phyloP scores from a whole-genome alignment of 495 filamentous ascomycete genomes.

The Neurospora sp. region DNA sequence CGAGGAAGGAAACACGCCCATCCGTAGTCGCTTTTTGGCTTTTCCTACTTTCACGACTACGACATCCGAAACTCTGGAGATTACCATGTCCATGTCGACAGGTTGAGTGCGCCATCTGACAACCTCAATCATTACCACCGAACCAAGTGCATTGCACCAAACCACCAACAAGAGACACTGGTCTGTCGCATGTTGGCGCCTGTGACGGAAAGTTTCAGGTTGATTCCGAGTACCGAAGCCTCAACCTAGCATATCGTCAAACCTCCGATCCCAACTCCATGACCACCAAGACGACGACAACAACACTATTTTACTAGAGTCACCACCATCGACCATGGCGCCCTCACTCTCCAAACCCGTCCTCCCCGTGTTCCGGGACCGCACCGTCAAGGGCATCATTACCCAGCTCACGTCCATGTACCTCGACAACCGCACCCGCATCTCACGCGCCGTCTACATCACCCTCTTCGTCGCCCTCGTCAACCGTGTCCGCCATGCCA shows the following conservation, averaged over 20 bases:
- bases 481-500: slow-evolving; percentile 83
- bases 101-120: neutral
- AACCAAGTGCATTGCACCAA: neutral
- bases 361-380: slow-evolving; percentile 43
- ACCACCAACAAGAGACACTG: neutral
- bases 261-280: slow-evolving; percentile 7
- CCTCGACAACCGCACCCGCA: slow-evolving; percentile 72
- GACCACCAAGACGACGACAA: slow-evolving; percentile 4
- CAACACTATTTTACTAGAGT: neutral
- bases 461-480: slow-evolving; percentile 82
- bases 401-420: slow-evolving; percentile 66
- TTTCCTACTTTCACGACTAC: neutral
- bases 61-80: neutral
- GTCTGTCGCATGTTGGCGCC: neutral
- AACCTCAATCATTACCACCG: neutral
- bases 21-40: neutral
- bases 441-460: slow-evolving; percentile 85
- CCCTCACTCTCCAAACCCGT: slow-evolving; percentile 73
- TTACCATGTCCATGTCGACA: neutral
- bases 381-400: slow-evolving; percentile 63
- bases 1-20: slow-evolving; percentile 15
- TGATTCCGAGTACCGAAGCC: neutral
- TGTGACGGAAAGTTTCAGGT: neutral
- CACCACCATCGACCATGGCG: slow-evolving; percentile 38
- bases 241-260: neutral